Evolutionary conservation across 108 stramenopile species (phyloP).

Genomic region (Skeletonema marinoi): DNA sequence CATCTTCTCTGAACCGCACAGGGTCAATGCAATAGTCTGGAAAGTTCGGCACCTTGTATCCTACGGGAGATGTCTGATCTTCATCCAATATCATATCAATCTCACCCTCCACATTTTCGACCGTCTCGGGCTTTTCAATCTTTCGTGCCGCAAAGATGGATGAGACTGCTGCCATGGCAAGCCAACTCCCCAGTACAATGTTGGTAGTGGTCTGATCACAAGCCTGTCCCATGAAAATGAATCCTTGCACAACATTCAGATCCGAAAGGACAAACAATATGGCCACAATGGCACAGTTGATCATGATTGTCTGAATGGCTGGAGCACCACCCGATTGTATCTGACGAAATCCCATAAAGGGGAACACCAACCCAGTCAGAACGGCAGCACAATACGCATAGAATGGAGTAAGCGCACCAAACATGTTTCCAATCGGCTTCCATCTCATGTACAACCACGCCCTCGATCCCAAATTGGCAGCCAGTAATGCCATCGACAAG

Average conservation of each 20-base stretch:
- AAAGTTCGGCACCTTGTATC: constrained; percentile 65
- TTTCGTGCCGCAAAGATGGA: constrained; percentile 51
- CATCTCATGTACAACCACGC: constrained; percentile 71
- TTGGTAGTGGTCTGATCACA: constrained; percentile 67
- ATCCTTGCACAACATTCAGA: constrained; percentile 59
- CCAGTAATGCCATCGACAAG: constrained; percentile 48
- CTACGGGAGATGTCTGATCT: constrained; percentile 63
- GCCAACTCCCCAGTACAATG: constrained; percentile 63
- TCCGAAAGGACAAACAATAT: constrained; percentile 61
- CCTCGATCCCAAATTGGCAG: constrained; percentile 72
- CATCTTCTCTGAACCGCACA: constrained; percentile 28
- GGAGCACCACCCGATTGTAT: constrained; percentile 70
- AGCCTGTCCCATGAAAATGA: constrained; percentile 54
- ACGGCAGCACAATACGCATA: constrained; percentile 53
- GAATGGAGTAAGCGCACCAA: constrained; percentile 29
- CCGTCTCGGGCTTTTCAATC: constrained; percentile 23
- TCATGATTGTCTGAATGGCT: constrained; percentile 59
- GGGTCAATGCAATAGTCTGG: constrained; percentile 69
- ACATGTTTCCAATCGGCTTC: constrained; percentile 50
- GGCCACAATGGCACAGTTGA: constrained; percentile 55
- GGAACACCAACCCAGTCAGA: constrained; percentile 57
- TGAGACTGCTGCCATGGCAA: constrained; percentile 51
- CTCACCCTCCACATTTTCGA: constrained; percentile 54
- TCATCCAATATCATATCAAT: constrained; percentile 59
- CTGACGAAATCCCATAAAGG: constrained; percentile 60